Evolutionary conservation across 164 flowering plant species (phyloP).

Genomic region (Piper longum): DNA sequence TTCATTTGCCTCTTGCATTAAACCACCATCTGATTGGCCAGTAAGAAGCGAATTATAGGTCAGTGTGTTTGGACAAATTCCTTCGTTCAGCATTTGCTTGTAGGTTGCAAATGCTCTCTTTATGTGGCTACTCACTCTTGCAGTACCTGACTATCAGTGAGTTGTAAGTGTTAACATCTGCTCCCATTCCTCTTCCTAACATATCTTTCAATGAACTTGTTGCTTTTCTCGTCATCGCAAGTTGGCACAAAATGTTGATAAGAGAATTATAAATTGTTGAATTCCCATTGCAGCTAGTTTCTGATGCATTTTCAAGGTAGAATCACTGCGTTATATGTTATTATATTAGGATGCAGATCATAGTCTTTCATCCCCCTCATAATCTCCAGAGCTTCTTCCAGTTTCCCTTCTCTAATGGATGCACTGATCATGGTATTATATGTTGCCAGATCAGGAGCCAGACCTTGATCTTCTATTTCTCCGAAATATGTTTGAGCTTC

Average conservation of each 20-base stretch:
- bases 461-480: slow-evolving; percentile 40
- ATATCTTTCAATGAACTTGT: slow-evolving; percentile 39
- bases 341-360: slow-evolving; percentile 35
- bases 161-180: slow-evolving; percentile 59
- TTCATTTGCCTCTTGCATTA: slow-evolving; percentile 38
- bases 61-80: slow-evolving; percentile 41
- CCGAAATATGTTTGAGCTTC: slow-evolving; percentile 36
- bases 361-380: slow-evolving; percentile 50
- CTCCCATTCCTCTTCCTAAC: slow-evolving; percentile 35
- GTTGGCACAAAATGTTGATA: slow-evolving; percentile 44
- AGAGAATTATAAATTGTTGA: slow-evolving; percentile 40
- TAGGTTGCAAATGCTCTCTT: slow-evolving; percentile 35
- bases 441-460: slow-evolving; percentile 37
- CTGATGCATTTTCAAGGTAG: slow-evolving; percentile 45
- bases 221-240: slow-evolving; percentile 71
- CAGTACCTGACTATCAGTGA: slow-evolving; percentile 60
- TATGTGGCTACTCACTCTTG: slow-evolving; percentile 42
- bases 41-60: slow-evolving; percentile 60
- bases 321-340: slow-evolving; percentile 45
- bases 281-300: slow-evolving; percentile 51
- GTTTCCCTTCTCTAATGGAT: slow-evolving; percentile 43
- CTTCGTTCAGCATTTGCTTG: slow-evolving; percentile 42
- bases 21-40: slow-evolving; percentile 34
- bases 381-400: slow-evolving; percentile 36
- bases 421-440: slow-evolving; percentile 18